These are phyloP conservation scores for Jackrogersella minutella DNA, from an alignment of 495 filamentous ascomycete species.

Conservation along the genomic window DNA sequence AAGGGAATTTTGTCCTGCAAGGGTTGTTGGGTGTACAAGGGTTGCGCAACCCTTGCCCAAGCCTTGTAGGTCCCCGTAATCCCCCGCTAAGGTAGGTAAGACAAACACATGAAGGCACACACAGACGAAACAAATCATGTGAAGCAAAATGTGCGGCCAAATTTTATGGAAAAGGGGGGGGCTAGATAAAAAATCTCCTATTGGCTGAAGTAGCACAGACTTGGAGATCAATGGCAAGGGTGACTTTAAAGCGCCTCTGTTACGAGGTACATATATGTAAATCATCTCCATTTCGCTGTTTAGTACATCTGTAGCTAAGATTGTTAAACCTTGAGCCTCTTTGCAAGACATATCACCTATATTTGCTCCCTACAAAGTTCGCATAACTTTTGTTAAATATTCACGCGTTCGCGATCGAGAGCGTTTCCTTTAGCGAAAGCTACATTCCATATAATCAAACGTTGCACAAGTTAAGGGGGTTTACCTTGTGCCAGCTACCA, in stretches of 20 bases:
- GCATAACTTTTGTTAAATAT: background rate
- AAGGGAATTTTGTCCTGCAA: too few species aligned
- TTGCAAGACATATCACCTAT: constrained; percentile 11
- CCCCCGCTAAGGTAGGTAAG: background rate
- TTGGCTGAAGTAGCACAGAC: constrained; percentile 35
- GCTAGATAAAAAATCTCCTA: constrained; percentile 28
- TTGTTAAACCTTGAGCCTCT: constrained; percentile 15
- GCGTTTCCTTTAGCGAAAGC: constrained; percentile 3
- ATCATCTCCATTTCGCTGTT: too few species aligned
- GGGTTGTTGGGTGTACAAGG: too few species aligned
- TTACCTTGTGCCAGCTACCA: constrained; percentile 16
- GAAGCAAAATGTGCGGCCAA: constrained; percentile 35
- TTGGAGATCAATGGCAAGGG: constrained; percentile 33
- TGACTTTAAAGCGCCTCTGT: constrained; percentile 6
- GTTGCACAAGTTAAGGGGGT: constrained; percentile 4
- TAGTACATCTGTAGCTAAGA: constrained; percentile 18
- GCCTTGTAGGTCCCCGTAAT: too few species aligned
- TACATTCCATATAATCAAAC: constrained; percentile 22
- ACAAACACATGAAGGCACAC: constrained; percentile 22
- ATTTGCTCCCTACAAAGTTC: background rate
- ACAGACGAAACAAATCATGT: constrained; percentile 34
- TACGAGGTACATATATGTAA: too few species aligned
- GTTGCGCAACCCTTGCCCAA: too few species aligned
- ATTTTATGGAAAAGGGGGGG: constrained; percentile 25
- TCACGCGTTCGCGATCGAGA: background rate